Evolutionary conservation across 805 yeast species (phyloP).

Genomic region (Clavispora vitiphila): DNA sequence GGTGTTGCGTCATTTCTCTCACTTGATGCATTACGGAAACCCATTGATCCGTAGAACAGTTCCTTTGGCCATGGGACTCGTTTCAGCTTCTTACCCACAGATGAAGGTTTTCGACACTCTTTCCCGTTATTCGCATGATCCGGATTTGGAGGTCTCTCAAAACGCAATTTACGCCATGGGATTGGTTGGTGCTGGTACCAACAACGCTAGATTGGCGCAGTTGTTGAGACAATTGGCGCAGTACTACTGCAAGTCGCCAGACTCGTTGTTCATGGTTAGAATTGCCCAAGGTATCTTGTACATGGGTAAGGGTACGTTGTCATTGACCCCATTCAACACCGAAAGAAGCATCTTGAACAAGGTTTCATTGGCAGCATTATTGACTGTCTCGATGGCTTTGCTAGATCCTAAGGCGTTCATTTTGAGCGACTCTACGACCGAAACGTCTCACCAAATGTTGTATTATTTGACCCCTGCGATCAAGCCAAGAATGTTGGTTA

Average conservation of each 20-base stretch:
- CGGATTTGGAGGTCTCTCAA: constrained; percentile 88
- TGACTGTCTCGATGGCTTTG: constrained; percentile 78
- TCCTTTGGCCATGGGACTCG: constrained; percentile 96
- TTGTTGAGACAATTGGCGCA: constrained; percentile 90
- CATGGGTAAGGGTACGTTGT: constrained; percentile 92
- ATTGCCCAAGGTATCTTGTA: constrained; percentile 93
- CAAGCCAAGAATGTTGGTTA: constrained; percentile 87
- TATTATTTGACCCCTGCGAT: constrained; percentile 84
- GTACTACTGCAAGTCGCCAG: constrained; percentile 86
- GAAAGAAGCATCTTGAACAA: constrained; percentile 85
- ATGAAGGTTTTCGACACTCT: constrained; percentile 96
- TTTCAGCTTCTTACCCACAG: constrained; percentile 90
- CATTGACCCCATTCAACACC: constrained; percentile 82
- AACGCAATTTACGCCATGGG: constrained; percentile 98
- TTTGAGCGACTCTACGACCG: constrained; percentile 50
- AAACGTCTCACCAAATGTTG: constrained; percentile 66
- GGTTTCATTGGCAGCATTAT: constrained; percentile 82
- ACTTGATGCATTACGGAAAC: constrained; percentile 96
- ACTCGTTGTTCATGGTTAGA: constrained; percentile 86
- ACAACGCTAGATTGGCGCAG: constrained; percentile 96
- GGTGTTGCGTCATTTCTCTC: constrained; percentile 95
- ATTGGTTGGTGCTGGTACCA: constrained; percentile 96
- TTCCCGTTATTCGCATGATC: constrained; percentile 94
- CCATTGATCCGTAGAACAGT: constrained; percentile 87
- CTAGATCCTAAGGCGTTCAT: constrained; percentile 83